These are phyloP conservation scores for Xylariaceae sp. DNA, from an alignment of 2,329 filamentous ascomycete species.

Conservation along the genomic window DNA sequence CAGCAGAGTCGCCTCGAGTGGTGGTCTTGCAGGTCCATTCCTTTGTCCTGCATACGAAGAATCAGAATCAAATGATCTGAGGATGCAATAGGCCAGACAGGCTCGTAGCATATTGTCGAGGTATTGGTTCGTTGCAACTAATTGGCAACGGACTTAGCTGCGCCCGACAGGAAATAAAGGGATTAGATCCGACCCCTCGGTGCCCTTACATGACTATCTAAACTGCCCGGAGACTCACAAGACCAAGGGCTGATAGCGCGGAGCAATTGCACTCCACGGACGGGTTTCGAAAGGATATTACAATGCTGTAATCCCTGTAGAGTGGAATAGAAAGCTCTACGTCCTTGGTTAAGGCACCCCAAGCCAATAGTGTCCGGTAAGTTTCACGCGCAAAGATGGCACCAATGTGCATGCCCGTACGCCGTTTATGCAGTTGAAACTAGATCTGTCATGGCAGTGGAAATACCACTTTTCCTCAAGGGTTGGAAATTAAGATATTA, in stretches of 20 bases:
- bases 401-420: not conserved
- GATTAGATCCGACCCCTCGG: not conserved
- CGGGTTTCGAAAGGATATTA: not conserved
- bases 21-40: not conserved
- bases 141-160: conserved; percentile 6
- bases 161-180: conserved; percentile 3
- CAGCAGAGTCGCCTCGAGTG: no score
- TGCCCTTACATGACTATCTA: not conserved
- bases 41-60: not conserved
- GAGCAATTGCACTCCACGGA: not conserved
- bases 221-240: not conserved
- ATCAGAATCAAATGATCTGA: not conserved
- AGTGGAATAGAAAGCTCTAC: not conserved
- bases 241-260: not conserved
- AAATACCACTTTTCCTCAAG: conserved; percentile 1
- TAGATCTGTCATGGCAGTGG: conserved; percentile 1
- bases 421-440: conserved; percentile 2
- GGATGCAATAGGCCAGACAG: conserved; percentile 14
- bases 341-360: conserved; percentile 1
- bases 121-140: not conserved
- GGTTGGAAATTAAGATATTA: not conserved
- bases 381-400: not conserved
- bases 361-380: not conserved
- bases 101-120: not conserved
- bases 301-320: not conserved